Conservation (phyloP, 129 eudicot species). For the sunflower (Helianthus annuus) region DNA sequence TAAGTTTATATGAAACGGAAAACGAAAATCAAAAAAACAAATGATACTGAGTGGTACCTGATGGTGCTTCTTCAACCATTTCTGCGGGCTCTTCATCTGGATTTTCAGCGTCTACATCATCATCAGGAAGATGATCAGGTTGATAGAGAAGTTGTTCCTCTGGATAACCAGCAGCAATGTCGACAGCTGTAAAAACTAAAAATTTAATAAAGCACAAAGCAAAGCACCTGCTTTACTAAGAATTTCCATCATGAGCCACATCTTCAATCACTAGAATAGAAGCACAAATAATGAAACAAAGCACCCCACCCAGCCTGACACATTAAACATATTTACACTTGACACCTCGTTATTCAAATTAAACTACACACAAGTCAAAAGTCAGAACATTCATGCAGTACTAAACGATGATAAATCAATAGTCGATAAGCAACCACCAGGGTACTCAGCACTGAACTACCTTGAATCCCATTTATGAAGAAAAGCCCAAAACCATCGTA, state of each 20-base stretch:
- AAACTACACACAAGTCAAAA: conserved; percentile 1
- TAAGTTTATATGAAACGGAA: not conserved
- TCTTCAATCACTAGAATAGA: not conserved
- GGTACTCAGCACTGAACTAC: not conserved
- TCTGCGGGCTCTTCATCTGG: conserved; percentile 64
- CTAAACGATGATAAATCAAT: not conserved
- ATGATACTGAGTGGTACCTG: conserved; percentile 17
- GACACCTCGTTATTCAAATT: not conserved
- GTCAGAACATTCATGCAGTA: not conserved
- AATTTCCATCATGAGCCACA: not conserved
- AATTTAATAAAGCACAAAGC: not conserved
- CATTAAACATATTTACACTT: not conserved
- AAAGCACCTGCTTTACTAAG: not conserved
- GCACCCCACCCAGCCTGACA: not conserved
- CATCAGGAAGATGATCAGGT: conserved; percentile 37
- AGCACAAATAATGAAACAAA: not conserved
- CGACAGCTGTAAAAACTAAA: conserved; percentile 30
- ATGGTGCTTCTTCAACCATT: conserved; percentile 61
- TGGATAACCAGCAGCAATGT: conserved; percentile 32
- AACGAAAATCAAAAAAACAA: not conserved
- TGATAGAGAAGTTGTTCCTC: conserved; percentile 52
- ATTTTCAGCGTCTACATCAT: conserved; percentile 52
- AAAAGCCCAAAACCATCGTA: not conserved
- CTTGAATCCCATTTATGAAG: conserved; percentile 5
- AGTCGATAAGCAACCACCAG: conserved; percentile 4